Evolutionary conservation across 2,329 filamentous ascomycete species (phyloP).

Genomic region (Alternaria sp.): DNA sequence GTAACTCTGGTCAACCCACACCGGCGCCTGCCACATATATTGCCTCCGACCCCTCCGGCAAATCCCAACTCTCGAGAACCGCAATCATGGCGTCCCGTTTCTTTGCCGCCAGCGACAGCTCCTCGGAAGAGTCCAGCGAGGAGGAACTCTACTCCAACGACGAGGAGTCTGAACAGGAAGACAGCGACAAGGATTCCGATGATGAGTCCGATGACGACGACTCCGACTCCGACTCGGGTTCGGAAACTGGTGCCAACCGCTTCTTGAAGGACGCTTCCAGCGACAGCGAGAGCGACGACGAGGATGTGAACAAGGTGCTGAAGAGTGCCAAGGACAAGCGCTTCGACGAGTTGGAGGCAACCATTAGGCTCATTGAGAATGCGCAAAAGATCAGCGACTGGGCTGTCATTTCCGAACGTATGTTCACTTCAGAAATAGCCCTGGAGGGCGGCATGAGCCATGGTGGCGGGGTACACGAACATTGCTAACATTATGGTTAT

Average conservation of each 20-base stretch:
- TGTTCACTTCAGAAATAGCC: slow-evolving; percentile 44
- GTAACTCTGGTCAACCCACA: slow-evolving; percentile 24
- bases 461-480: slow-evolving; percentile 16
- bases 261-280: slow-evolving; percentile 86
- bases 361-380: slow-evolving; percentile 92
- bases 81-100: slow-evolving; percentile 76
- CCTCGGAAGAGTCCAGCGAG: slow-evolving; percentile 90
- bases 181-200: slow-evolving; percentile 64
- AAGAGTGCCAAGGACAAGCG: slow-evolving; percentile 99
- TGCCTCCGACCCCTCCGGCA: slow-evolving; percentile 33
- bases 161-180: slow-evolving; percentile 57
- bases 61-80: slow-evolving; percentile 34
- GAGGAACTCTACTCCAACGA: slow-evolving; percentile 94
- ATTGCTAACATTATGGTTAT: slow-evolving; percentile 29
- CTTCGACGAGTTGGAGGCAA: slow-evolving; percentile 89
- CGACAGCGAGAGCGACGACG: slow-evolving; percentile 83
- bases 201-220: slow-evolving; percentile 67
- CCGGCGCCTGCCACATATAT: slow-evolving; percentile 31
- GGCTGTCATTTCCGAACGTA: slow-evolving; percentile 90
- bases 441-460: background rate
- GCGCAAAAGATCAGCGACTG: slow-evolving; percentile 98
- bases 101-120: slow-evolving; percentile 96
- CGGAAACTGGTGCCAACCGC: slow-evolving; percentile 75
- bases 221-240: slow-evolving; percentile 59
- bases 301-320: slow-evolving; percentile 84